Base-by-base conservation (phyloP, 129 eudicot genomes). In the Helichrysum umbraculigerum region DNA sequence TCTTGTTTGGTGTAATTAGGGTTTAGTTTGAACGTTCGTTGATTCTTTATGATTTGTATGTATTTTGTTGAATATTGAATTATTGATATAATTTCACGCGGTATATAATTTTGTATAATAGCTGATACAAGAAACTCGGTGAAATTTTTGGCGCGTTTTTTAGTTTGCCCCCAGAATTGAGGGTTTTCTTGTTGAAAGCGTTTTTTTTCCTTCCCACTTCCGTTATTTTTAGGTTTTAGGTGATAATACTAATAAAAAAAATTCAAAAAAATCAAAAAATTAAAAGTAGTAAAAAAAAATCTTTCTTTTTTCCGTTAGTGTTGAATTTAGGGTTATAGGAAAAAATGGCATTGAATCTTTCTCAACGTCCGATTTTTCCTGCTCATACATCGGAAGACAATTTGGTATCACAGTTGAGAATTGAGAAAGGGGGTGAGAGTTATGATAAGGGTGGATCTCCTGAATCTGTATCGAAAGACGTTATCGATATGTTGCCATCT, bases 311-410 rank as follows among this genome's bases (percentile, higher is more conserved):
- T 7, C 11, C 6, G 12, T 52, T 21, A 5, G 71, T 58, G 62
- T 63, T 32, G 73, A 81, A 73, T 68, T 85, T 81, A 81, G 58
- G 69, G 76, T 71, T 47, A 25, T 25, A 34, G 76, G 58, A 77
- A 71, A 70, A 71, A 70, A 92, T 91, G 97, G 96, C 99, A 21
- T 89, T 94, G 86, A 91, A 89, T 74, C 87, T 62, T 67, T 87
- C 97, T 4, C 87, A 84, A 60, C 87, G 89, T 56, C 91, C 90
- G 7, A 77, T 86, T n/a, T 86, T 92, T 66, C 83, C 91, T 34
- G 83, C 85, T 11, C 90, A 74, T 75, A 83, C 76, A 12, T 71
- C 88, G 30, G 98, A 87, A 66, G 91, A 89, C 41, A 83, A 70
- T 78, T 71, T 87, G 74, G 88, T 81, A 37, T 81, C 88, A 19